Conservation (phyloP, 441 rosid species). For the Hypseocharis bilobata region DNA sequence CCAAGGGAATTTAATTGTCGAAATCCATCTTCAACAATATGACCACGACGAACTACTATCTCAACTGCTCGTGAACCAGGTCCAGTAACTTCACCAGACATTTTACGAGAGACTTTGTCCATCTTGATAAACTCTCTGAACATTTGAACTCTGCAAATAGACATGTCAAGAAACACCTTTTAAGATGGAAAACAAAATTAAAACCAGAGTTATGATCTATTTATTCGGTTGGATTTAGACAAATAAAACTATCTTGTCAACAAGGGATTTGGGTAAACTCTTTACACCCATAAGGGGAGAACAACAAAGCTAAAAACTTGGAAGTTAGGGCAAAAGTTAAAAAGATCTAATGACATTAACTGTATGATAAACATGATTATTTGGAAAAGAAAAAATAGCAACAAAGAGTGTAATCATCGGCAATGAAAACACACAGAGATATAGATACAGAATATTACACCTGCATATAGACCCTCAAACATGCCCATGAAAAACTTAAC, state of each 20-base stretch:
- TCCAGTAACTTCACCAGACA: conserved; percentile 79
- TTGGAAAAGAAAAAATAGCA: background rate
- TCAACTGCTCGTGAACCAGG: conserved; percentile 86
- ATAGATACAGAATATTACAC: background rate
- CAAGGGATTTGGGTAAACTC: background rate
- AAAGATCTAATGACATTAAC: background rate
- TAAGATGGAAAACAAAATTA: conserved; percentile 12
- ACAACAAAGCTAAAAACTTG: background rate
- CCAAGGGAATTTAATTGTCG: conserved; percentile 73
- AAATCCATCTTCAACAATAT: conserved; percentile 91
- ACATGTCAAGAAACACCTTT: conserved; percentile 23
- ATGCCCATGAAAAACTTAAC: background rate
- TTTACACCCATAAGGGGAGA: background rate
- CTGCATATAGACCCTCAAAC: background rate
- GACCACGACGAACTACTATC: conserved; percentile 87
- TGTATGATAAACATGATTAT: background rate
- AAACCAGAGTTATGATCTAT: conserved; percentile 6
- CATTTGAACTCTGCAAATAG: conserved; percentile 71
- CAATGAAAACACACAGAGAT: background rate
- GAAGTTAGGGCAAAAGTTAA: background rate
- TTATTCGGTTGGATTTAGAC: too few relatives aligned
- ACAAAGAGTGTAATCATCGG: background rate
- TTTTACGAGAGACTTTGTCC: conserved; percentile 84
- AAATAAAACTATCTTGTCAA: background rate
- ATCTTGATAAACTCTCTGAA: conserved; percentile 85